Evolutionary conservation across 345 rosid species (phyloP).

Genomic region (Cardamine resedifolia): DNA sequence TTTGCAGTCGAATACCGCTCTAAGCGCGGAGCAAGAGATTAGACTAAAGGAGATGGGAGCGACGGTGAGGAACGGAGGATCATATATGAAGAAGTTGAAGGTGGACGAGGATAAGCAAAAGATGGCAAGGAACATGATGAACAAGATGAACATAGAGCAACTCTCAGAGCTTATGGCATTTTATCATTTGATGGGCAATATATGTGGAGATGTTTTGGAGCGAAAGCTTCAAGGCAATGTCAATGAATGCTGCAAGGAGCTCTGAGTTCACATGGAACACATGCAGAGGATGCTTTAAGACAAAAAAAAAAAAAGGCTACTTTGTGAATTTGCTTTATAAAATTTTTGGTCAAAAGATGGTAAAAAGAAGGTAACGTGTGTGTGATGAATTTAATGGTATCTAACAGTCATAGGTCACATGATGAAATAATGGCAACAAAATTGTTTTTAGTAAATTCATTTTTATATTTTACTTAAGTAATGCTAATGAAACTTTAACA

Average conservation of each 20-base stretch:
- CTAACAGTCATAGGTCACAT: slow-evolving; percentile 27
- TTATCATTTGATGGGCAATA: slow-evolving; percentile 74
- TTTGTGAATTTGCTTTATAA: slow-evolving; percentile 14
- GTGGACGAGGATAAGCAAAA: slow-evolving; percentile 64
- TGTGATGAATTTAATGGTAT: not conserved
- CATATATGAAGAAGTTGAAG: slow-evolving; percentile 57
- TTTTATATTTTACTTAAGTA: not conserved
- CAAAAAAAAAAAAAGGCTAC: not conserved
- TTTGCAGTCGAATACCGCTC: slow-evolving; percentile 69
- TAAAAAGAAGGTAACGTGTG: slow-evolving; percentile 1
- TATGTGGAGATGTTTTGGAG: slow-evolving; percentile 73
- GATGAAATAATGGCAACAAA: slow-evolving; percentile 10
- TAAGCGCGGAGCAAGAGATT: slow-evolving; percentile 71
- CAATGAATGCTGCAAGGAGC: slow-evolving; percentile 31
- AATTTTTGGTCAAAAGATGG: slow-evolving; percentile 8
- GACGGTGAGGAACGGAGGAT: slow-evolving; percentile 76
- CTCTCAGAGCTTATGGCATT: slow-evolving; percentile 76
- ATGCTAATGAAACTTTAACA: not conserved
- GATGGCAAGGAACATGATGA: slow-evolving; percentile 59
- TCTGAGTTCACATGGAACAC: slow-evolving; percentile 24
- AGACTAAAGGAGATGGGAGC: slow-evolving; percentile 96
- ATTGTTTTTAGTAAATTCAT: not conserved
- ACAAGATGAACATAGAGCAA: slow-evolving; percentile 70
- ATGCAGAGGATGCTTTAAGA: slow-evolving; percentile 11
- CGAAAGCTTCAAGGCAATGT: slow-evolving; percentile 53